Base-by-base conservation (phyloP, 345 rosid species). In the Eucalyptus lansdowneana region DNA sequence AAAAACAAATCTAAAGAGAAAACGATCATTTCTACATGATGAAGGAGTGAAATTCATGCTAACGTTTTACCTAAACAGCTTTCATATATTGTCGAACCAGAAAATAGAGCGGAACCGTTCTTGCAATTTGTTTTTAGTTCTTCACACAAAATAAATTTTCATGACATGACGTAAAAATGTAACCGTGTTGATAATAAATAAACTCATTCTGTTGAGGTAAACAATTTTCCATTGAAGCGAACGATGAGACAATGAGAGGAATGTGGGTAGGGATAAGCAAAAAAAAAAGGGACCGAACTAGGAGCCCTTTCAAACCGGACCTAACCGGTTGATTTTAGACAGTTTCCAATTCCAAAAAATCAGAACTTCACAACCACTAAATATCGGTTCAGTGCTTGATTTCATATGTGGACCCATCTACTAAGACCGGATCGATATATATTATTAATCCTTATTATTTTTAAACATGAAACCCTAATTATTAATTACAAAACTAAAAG, bases 351-450 rank as follows among this genome's bases (percentile, higher is more conserved):
- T 56, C 6, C 14, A 56, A 56, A 56, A 56, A 25, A 4, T 56
- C 3, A 25, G 0, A 22, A 56, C 6, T 56, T 56, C 5, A 6
- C 1, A 56, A 24, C 12, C 1, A 24, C 0, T 56, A 1, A 2
- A 0, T 56, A 24, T 24, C 1, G 1, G 6, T 56, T 22, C 1
- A 24, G 1, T 56, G 0, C 3, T 1, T 5, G 14, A 56, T 24
- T 2, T 25, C 62, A 4, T 9, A 11, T 24, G 5, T 22, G 6
- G 29, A 9, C 1, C 13, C 13, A 56, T 56, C 3, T 1, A 9
- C 1, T 7, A 0, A 22, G 3, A 56, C 6, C 3, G 11, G 13
- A 56, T 24, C 29, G 0, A 56, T 56, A 24, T 24, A 24, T 24
- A 56, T 56, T 10, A 17, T 7, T 54, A 56, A 56, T 56, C 9